A percentile compares a stretch with the other conserved stretches of the same genome.
phyloP scores from a whole-genome alignment of 148 eudicot genomes.

The Chenopodium suecicum region DNA sequence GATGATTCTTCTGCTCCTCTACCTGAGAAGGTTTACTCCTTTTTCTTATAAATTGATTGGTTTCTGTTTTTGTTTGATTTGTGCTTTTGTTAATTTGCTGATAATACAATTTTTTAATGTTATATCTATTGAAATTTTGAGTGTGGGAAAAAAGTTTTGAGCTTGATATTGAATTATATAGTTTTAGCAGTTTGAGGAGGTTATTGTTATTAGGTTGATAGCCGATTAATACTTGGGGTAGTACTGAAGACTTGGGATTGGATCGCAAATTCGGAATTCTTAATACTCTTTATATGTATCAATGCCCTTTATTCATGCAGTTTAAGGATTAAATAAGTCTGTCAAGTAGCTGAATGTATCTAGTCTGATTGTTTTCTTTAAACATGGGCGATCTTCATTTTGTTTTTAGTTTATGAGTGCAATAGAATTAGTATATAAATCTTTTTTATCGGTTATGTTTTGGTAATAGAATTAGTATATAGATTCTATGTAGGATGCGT shows the following conservation, averaged over 20 bases:
- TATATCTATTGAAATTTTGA: neutral
- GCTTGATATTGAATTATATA: neutral
- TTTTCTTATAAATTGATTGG: neutral
- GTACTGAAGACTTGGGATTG: neutral
- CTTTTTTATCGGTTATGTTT: neutral
- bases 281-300: neutral
- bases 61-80: neutral
- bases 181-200: neutral
- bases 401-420: neutral
- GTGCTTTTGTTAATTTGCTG: too few species aligned
- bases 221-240: neutral
- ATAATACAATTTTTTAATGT: neutral
- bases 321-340: neutral
- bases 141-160: neutral
- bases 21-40: conserved; percentile 56
- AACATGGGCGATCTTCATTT: neutral
- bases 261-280: too few species aligned
- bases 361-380: neutral
- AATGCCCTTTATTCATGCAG: neutral
- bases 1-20: conserved; percentile 71
- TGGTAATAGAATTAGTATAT: neutral
- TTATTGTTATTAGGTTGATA: neutral
- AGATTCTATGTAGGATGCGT: neutral
- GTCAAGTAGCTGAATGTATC: neutral
- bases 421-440: neutral